phyloP scores from a whole-genome alignment of 2,329 filamentous ascomycete species.

The Harringtonia aguacate region DNA sequence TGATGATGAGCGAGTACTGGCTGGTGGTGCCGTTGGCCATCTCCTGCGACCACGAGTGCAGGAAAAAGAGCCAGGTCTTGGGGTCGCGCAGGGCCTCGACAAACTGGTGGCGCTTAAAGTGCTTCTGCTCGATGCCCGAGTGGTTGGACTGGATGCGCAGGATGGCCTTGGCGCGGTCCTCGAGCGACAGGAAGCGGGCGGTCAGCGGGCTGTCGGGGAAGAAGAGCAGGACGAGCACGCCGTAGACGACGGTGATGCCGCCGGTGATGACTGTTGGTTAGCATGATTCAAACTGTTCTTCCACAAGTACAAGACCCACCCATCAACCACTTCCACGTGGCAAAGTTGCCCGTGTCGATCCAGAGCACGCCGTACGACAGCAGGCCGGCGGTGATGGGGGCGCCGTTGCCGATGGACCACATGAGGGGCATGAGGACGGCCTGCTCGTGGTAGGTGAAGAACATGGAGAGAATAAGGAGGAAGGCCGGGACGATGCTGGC shows the following conservation, averaged over 20 bases:
- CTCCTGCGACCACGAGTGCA: conserved; percentile 12
- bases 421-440: conserved; percentile 44
- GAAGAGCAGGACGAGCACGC: conserved; percentile 17
- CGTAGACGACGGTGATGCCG: conserved; percentile 18
- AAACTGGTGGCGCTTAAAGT: conserved; percentile 10
- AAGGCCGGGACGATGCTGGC: conserved; percentile 18
- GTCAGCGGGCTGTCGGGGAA: conserved; percentile 26
- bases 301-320: no score
- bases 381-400: conserved; percentile 27
- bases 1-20: conserved; percentile 11
- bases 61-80: conserved; percentile 15
- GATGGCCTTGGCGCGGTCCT: conserved; percentile 18
- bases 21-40: conserved; percentile 12
- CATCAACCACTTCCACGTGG: conserved; percentile 17
- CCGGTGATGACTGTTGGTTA: conserved; percentile 16
- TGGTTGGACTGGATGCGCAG: conserved; percentile 24
- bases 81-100: conserved; percentile 11
- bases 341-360: conserved; percentile 8
- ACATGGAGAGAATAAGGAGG: conserved; percentile 20
- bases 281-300: neutral
- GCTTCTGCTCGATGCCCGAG: conserved; percentile 20
- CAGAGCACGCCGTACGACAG: conserved; percentile 27
- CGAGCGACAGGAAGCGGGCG: conserved; percentile 20
- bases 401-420: conserved; percentile 50
- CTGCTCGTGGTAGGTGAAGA: conserved; percentile 17